Conservation (phyloP, 768 basidiomycete species). For the Trametes cubensis region DNA sequence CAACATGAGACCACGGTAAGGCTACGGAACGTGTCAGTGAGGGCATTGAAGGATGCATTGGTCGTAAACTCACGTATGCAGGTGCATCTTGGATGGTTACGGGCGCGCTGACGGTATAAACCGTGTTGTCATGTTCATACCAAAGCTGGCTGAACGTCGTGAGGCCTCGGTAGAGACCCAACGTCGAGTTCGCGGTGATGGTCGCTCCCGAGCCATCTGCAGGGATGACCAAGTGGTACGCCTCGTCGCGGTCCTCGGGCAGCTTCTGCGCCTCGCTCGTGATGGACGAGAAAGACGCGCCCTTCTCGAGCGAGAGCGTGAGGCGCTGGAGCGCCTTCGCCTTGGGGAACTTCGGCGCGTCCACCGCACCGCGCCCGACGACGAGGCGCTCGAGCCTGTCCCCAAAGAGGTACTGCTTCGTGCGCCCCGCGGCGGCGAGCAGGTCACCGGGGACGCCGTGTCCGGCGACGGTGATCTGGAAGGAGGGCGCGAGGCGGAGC, state of each 20-base stretch:
- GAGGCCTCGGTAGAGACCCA: constrained; percentile 72
- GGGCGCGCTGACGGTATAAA: constrained; percentile 59
- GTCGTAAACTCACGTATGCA: constrained; percentile 55
- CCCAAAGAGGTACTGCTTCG: constrained; percentile 44
- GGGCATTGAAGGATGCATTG: too few relatives aligned
- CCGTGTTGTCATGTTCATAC: constrained; percentile 51
- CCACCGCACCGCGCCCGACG: constrained; percentile 57
- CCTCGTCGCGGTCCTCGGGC: constrained; percentile 56
- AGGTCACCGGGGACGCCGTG: constrained; percentile 56
- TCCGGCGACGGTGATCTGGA: constrained; percentile 49
- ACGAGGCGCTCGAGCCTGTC: constrained; percentile 65
- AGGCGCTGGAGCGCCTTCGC: constrained; percentile 49
- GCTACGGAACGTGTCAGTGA: constrained; percentile 40
- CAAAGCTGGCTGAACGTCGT: constrained; percentile 74
- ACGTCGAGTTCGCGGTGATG: constrained; percentile 60
- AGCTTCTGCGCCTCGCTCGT: constrained; percentile 54
- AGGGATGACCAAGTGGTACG: constrained; percentile 60
- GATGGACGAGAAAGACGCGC: constrained; percentile 44
- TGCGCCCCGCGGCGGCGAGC: constrained; percentile 54
- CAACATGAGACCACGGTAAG: constrained; percentile 77
- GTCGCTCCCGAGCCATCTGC: constrained; percentile 54
- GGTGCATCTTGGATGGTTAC: constrained; percentile 64
- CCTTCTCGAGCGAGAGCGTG: constrained; percentile 43
- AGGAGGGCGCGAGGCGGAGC: constrained; percentile 47
- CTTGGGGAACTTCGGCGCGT: constrained; percentile 39